Percentiles rank a stretch among this genome's conserved stretches.
Conservation (phyloP, 495 filamentous ascomycete species). For the Hyaloscypha hepaticicola region DNA sequence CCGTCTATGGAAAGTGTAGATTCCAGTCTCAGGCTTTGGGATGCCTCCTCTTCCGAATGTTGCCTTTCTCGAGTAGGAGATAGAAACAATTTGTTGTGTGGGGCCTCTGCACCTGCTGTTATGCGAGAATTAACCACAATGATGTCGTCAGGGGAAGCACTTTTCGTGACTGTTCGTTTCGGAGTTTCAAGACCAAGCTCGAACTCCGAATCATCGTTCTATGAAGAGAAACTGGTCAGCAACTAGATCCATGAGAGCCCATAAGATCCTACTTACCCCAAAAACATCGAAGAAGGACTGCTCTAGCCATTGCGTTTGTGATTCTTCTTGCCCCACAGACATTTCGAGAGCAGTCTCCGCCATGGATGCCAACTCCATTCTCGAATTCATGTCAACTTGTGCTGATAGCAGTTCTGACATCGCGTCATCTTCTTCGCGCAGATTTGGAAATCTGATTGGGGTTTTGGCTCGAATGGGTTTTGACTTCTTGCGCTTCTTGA, state of each 20-base stretch:
- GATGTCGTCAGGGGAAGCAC: neutral
- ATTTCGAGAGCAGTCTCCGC: neutral
- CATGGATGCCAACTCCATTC: neutral
- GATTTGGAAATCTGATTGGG: neutral
- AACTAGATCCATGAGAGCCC: neutral
- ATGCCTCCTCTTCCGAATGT: neutral
- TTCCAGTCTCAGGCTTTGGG: neutral
- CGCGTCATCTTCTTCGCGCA: neutral
- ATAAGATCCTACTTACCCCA: neutral
- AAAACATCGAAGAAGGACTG: neutral
- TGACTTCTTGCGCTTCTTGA: neutral
- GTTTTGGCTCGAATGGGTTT: neutral
- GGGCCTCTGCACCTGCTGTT: neutral
- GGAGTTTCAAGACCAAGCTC: no score
- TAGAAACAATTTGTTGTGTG: neutral
- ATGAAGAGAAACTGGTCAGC: neutral
- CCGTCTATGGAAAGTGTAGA: neutral
- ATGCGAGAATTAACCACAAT: neutral
- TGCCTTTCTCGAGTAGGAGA: neutral
- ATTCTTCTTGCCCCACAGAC: neutral
- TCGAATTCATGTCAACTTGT: neutral
- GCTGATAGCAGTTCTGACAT: neutral
- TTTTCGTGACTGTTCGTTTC: neutral
- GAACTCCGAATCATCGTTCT: neutral
- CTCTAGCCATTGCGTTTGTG: neutral